Evolutionary conservation across 140 eudicot genomes (phyloP).

Genomic region (Ambrosia hybrid): DNA sequence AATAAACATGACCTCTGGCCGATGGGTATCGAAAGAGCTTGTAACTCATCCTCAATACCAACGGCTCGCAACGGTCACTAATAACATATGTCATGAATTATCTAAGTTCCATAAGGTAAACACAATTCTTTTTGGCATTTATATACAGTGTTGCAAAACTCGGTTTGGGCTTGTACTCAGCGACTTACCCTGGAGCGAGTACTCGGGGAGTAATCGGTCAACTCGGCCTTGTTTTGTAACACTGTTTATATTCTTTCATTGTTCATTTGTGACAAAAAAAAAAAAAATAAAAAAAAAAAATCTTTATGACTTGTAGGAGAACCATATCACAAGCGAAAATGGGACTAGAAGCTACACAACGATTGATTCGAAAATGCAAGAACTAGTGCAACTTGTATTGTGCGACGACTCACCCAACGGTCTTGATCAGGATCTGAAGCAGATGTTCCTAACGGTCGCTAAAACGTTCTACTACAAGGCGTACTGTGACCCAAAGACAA

Average conservation of each 20-base stretch:
- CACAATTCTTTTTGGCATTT: background rate
- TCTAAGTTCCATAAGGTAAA: slow-evolving; percentile 47
- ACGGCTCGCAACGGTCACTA: slow-evolving; percentile 46
- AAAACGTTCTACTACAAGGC: no score
- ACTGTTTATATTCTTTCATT: no score
- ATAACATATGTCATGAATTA: slow-evolving; percentile 47
- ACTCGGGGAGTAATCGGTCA: no score
- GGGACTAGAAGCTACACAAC: background rate
- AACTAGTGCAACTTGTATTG: slow-evolving; percentile 56
- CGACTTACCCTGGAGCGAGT: no score
- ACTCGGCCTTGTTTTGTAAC: no score
- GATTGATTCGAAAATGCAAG: slow-evolving; percentile 62
- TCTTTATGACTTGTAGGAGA: background rate
- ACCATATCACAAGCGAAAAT: background rate
- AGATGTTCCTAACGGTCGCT: no score
- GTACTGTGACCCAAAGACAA: no score
- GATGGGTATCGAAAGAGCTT: slow-evolving; percentile 36
- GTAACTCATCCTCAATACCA: slow-evolving; percentile 49
- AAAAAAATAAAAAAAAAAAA: background rate
- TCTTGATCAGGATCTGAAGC: slow-evolving; percentile 35
- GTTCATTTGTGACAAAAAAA: no score
- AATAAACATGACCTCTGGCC: slow-evolving; percentile 43
- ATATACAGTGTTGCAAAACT: no score
- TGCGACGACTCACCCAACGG: slow-evolving; percentile 29
- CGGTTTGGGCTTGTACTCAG: no score